These are phyloP conservation scores for Phytophthora palmivora DNA, from an alignment of 352 stramenopile species.

Conservation along the genomic window DNA sequence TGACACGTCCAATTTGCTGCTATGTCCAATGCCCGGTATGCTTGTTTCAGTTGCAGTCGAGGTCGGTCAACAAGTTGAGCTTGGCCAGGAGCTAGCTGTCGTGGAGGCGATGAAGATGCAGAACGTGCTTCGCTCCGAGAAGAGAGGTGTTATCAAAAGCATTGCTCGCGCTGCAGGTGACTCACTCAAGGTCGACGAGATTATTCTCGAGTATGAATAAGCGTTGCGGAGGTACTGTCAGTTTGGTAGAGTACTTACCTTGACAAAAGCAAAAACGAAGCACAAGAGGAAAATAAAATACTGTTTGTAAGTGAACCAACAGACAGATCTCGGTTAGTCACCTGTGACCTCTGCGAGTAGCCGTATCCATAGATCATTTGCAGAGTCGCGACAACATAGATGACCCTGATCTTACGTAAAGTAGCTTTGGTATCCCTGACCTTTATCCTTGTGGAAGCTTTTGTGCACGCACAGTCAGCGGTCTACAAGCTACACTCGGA, in stretches of 20 bases:
- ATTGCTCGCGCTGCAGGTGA: conserved; percentile 85
- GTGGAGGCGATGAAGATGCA: conserved; percentile 99
- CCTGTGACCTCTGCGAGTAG: background rate
- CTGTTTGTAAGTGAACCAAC: conserved; percentile 13
- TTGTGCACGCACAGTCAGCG: conserved; percentile 11
- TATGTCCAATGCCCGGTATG: conserved; percentile 96
- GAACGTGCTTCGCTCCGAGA: conserved; percentile 94
- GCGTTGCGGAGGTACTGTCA: background rate
- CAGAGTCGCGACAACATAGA: background rate
- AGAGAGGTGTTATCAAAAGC: conserved; percentile 87
- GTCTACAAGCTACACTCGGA: conserved; percentile 41
- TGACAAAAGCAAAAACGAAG: background rate
- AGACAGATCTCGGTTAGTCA: conserved; percentile 9
- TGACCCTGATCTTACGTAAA: conserved; percentile 4
- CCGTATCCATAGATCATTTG: conserved; percentile 6
- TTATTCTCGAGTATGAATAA: conserved; percentile 94
- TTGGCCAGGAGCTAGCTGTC: conserved; percentile 94
- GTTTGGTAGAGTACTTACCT: no score
- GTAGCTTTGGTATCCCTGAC: conserved; percentile 8
- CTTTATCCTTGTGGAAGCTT: conserved; percentile 8
- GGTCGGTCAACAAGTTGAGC: conserved; percentile 93
- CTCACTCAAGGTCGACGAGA: conserved; percentile 91
- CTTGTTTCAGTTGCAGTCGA: conserved; percentile 86
- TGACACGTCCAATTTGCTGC: conserved; percentile 92
- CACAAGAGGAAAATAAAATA: conserved; percentile 15